These are phyloP conservation scores for Pseudogymnoascus sp. DNA, from an alignment of 2,329 filamentous ascomycete species.

Conservation along the genomic window DNA sequence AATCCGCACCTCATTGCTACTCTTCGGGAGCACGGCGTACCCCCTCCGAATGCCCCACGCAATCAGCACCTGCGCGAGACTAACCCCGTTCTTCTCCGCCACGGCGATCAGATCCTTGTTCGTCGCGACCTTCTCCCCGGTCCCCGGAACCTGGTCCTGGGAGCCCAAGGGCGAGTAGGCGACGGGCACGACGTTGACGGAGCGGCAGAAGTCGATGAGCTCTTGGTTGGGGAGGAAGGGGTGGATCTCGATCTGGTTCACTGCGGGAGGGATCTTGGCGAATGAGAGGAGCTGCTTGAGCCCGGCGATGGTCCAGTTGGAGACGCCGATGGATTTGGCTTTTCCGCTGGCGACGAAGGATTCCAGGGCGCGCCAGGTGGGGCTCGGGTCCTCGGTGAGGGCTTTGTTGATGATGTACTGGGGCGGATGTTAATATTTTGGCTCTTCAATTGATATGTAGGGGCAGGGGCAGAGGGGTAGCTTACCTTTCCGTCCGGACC, in stretches of 20 bases:
- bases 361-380: conserved; percentile 69
- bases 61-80: conserved; percentile 55
- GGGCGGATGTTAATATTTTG: conserved; percentile 12
- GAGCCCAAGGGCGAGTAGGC: conserved; percentile 63
- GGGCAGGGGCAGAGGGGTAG: background rate
- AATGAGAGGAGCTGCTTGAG: conserved; percentile 43
- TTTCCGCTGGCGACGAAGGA: conserved; percentile 51
- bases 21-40: conserved; percentile 65
- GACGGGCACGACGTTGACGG: conserved; percentile 62
- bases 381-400: conserved; percentile 57
- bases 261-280: conserved; percentile 39
- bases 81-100: conserved; percentile 56
- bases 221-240: conserved; percentile 65
- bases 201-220: conserved; percentile 59
- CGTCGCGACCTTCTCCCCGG: conserved; percentile 55
- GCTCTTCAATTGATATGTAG: background rate
- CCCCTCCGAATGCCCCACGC: conserved; percentile 65
- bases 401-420: conserved; percentile 55
- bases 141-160: conserved; percentile 55
- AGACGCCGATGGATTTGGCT: conserved; percentile 49
- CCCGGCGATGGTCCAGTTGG: conserved; percentile 47
- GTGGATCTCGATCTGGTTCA: conserved; percentile 61
- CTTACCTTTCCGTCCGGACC: conserved; percentile 43
- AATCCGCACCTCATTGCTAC: conserved; percentile 59
- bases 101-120: conserved; percentile 51